phyloP scores from a whole-genome alignment of 1,284 basidiomycete genomes.

The Rhodotorula sp. region DNA sequence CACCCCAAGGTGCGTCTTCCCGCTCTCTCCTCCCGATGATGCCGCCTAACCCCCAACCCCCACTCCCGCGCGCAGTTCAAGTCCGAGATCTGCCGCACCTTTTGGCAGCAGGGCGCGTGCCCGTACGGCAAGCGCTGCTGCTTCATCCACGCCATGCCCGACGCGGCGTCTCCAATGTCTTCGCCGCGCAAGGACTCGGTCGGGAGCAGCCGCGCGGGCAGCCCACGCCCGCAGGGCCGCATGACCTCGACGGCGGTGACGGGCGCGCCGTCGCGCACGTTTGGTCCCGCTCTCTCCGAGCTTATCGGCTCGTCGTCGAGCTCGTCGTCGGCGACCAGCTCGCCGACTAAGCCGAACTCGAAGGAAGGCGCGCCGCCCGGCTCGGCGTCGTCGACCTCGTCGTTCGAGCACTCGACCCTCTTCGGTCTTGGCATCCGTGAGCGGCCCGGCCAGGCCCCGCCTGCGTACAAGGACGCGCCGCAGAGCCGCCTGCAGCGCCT shows the following conservation, averaged over 20 bases:
- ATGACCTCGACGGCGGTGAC: constrained; percentile 33
- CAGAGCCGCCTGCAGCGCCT: constrained; percentile 36
- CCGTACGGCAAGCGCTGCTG: constrained; percentile 80
- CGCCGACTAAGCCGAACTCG: neutral
- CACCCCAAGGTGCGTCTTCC: constrained; percentile 71
- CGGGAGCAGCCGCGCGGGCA: constrained; percentile 6
- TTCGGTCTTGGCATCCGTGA: constrained; percentile 36
- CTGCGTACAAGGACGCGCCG: constrained; percentile 33
- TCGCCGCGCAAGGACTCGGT: constrained; percentile 8
- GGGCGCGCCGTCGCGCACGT: constrained; percentile 25
- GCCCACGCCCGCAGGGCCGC: constrained; percentile 22
- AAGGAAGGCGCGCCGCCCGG: neutral
- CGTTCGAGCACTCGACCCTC: constrained; percentile 9
- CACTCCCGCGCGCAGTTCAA: constrained; percentile 64
- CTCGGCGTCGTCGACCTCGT: neutral
- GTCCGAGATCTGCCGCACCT: constrained; percentile 87
- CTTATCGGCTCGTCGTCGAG: constrained; percentile 17
- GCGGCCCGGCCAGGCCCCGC: constrained; percentile 35
- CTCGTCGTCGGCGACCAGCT: constrained; percentile 23
- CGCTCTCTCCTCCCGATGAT: constrained; percentile 39
- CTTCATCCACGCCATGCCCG: constrained; percentile 71
- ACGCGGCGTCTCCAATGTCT: neutral
- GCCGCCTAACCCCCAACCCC: constrained; percentile 32
- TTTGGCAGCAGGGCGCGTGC: constrained; percentile 86
- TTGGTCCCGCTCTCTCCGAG: constrained; percentile 31